These are phyloP conservation scores for Termitomyces sp. DNA, from an alignment of 768 basidiomycete genomes.

Conservation along the genomic window DNA sequence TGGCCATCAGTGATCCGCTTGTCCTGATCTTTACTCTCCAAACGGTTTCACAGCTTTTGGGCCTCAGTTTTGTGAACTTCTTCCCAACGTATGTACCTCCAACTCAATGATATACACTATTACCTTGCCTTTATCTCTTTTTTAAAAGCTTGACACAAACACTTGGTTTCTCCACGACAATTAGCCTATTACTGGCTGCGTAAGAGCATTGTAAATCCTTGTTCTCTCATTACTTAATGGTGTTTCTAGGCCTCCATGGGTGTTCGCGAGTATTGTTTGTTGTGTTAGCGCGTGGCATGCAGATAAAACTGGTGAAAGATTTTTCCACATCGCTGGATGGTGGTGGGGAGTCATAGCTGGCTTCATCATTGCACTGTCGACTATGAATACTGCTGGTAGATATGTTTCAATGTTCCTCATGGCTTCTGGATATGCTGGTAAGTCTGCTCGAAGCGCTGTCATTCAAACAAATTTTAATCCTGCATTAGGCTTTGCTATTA, in stretches of 20 bases:
- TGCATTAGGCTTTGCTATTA: constrained; percentile 34
- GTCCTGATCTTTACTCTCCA: constrained; percentile 50
- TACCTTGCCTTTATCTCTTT: background rate
- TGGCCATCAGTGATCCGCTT: constrained; percentile 53
- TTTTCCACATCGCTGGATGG: constrained; percentile 50
- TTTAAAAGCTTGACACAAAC: constrained; percentile 46
- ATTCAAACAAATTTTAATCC: background rate
- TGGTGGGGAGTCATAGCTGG: constrained; percentile 61
- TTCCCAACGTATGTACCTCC: constrained; percentile 45
- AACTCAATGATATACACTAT: too few relatives aligned
- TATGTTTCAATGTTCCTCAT: constrained; percentile 63
- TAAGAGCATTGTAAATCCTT: constrained; percentile 20
- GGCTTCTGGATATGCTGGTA: constrained; percentile 45
- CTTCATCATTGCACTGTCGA: constrained; percentile 55
- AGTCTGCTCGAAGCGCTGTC: background rate
- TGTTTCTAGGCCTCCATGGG: constrained; percentile 53
- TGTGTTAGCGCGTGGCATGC: constrained; percentile 51
- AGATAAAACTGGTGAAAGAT: constrained; percentile 58
- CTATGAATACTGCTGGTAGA: constrained; percentile 43
- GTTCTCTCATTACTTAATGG: background rate
- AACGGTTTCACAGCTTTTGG: constrained; percentile 42
- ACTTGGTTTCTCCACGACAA: constrained; percentile 54
- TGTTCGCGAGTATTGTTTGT: constrained; percentile 45
- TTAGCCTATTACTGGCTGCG: constrained; percentile 58
- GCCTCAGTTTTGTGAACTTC: constrained; percentile 57